phyloP scores from a whole-genome alignment of 352 stramenopile species.

The Globisporangium recalcitrans region DNA sequence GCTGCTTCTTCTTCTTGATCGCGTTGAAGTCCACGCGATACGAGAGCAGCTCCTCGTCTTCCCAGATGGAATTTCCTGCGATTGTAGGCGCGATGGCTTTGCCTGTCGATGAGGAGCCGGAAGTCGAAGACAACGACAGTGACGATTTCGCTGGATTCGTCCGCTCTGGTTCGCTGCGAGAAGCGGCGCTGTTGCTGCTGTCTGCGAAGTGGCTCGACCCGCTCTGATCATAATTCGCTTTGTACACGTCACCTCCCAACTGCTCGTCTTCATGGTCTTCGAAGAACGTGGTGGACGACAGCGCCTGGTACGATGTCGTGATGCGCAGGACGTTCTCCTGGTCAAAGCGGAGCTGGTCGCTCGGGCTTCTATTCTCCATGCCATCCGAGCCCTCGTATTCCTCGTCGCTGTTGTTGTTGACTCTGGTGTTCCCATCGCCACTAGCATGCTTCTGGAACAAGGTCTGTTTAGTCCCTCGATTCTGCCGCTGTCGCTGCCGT shows the following conservation, averaged over 20 bases:
- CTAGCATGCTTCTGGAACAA: background rate
- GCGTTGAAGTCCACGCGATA: slow-evolving; percentile 12
- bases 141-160: background rate
- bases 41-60: slow-evolving; percentile 11
- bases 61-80: slow-evolving; percentile 5
- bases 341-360: slow-evolving; percentile 7
- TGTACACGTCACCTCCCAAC: background rate
- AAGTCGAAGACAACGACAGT: background rate
- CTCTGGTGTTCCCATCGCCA: background rate
- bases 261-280: background rate
- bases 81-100: background rate
- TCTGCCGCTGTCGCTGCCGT: background rate
- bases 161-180: background rate
- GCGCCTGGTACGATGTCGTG: slow-evolving; percentile 8
- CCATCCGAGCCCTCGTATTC: background rate
- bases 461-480: background rate
- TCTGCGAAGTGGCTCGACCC: background rate
- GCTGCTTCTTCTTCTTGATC: slow-evolving; percentile 5
- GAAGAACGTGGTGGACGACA: slow-evolving; percentile 10
- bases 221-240: background rate
- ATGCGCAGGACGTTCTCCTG: slow-evolving; percentile 8
- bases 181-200: background rate
- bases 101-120: background rate
- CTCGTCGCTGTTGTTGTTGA: background rate
- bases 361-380: background rate